Percentiles rank a stretch among this genome's conserved stretches.
These are phyloP conservation scores for Monilinia fructigena DNA, from an alignment of 2,329 filamentous ascomycete species.

Conservation along the genomic window DNA sequence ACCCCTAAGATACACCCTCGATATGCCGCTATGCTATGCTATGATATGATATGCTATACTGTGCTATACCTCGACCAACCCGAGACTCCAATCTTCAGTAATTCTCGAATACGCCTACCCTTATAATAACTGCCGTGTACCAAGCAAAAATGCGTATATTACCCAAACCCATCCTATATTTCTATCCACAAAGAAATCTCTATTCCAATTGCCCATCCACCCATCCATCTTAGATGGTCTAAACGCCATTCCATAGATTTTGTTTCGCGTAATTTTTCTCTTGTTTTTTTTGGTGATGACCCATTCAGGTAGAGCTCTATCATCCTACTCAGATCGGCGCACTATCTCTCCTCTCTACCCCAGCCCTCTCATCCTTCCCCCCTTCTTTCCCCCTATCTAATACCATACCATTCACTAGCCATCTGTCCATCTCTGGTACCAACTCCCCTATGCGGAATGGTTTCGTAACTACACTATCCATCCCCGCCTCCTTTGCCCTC, in stretches of 20 bases:
- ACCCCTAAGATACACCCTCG: not conserved
- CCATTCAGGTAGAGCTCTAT: not conserved
- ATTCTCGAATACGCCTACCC: not conserved
- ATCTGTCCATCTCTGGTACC: slow-evolving; percentile 55
- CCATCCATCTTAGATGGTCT: not conserved
- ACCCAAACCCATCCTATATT: not conserved
- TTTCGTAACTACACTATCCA: slow-evolving; percentile 68
- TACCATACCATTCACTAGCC: slow-evolving; percentile 2
- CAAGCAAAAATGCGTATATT: not conserved
- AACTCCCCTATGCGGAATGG: slow-evolving; percentile 65
- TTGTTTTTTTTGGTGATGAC: too few species aligned
- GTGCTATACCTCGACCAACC: too few species aligned
- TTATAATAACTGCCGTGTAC: not conserved
- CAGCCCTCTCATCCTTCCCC: slow-evolving; percentile 5
- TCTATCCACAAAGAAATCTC: not conserved
- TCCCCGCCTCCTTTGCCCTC: slow-evolving; percentile 32
- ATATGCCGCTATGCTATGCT: not conserved
- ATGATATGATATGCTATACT: too few species aligned
- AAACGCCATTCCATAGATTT: slow-evolving; percentile 7
- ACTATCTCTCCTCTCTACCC: slow-evolving; percentile 16
- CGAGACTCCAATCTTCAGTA: not conserved
- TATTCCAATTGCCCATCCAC: not conserved
- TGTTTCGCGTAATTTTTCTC: not conserved
- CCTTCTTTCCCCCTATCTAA: not conserved
- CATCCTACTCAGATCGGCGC: not conserved